Evolutionary conservation across 208 protist genomes (phyloP), one percentile per base, ranked within the genome.

Genomic region (Leishmania turanica): DNA sequence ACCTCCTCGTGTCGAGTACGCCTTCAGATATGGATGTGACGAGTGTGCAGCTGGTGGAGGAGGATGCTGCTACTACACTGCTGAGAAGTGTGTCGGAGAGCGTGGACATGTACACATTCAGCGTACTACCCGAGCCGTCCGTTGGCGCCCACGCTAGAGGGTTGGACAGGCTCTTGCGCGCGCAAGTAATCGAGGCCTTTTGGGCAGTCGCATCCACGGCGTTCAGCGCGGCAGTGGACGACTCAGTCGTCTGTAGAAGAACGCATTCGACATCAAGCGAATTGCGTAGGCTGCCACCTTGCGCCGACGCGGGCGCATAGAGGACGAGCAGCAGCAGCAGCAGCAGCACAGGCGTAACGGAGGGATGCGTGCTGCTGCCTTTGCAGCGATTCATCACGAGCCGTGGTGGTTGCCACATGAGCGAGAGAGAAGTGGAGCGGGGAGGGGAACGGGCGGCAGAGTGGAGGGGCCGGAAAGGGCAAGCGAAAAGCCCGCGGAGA

Each of bases 31-130:
- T 64, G 11, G 56, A 51, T 6, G 76, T 49, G 53, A 78, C 81
- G 31, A 62, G 21, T 64, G 70, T 72, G 60, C 49, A 74, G 9
- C 27, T 15, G 56, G 34, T 51, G 21, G 56, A 66, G 8, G 49
- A n/a, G 8, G 54, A 31, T 13, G 24, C 37, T 9, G 17, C 37
- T 8, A 24, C 27, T 19, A 65, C 21, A 15, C 13, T 34, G 37
- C 9, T 34, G 40, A 77, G 74, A n/a, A 37, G 37, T 21, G 0
- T 47, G 31, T 77, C 74, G 15, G 49, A 40, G 9, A 65, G 53
- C 19, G 1, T 51, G 7, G 74, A 65, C 54, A 77, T 45, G 74
- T 77, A 68, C 56, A 77, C 72, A 62, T 76, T 76, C 34, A 76
- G 51, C 51, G 3, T 24, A 62, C 51, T 27, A 31, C 2, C 17